A percentile compares a stretch with the other conserved stretches of the same genome.
Evolutionary conservation across 2,329 filamentous ascomycete species (phyloP).

Genomic region (Aspergillus hiratsukae): DNA sequence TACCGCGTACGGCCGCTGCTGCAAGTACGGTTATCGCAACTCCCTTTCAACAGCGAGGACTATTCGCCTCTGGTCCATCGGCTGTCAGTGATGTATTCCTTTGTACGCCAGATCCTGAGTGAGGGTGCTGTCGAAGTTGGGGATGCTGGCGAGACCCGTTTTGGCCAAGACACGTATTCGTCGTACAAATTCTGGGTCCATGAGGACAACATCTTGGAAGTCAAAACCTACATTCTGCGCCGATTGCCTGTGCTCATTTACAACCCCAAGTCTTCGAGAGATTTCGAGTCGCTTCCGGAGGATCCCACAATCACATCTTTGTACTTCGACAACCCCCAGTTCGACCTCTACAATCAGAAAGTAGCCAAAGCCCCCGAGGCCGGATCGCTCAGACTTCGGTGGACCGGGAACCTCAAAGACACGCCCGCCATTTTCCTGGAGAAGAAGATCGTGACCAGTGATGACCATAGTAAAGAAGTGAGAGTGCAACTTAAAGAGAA

Average conservation of each 20-base stretch:
- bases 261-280: constrained; percentile 77
- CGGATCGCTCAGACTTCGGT: constrained; percentile 78
- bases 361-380: constrained; percentile 71
- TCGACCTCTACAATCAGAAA: constrained; percentile 82
- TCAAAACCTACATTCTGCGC: constrained; percentile 91
- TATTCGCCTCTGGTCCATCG: constrained; percentile 85
- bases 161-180: constrained; percentile 64
- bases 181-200: constrained; percentile 98
- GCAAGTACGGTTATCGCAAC: constrained; percentile 79
- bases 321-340: constrained; percentile 87
- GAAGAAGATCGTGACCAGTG: constrained; percentile 78
- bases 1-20: constrained; percentile 91
- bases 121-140: constrained; percentile 49
- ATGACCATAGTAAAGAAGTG: constrained; percentile 72
- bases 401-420: constrained; percentile 79
- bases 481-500: constrained; percentile 89
- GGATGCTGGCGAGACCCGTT: constrained; percentile 43
- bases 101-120: constrained; percentile 72
- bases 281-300: constrained; percentile 68
- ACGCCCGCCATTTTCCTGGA: constrained; percentile 80
- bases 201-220: constrained; percentile 88
- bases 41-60: constrained; percentile 92
- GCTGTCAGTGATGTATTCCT: constrained; percentile 92
- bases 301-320: constrained; percentile 92
- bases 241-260: constrained; percentile 89